Evolutionary conservation across 306 rosid genomes (phyloP).

Genomic region (Fragaria nilgerrensis): DNA sequence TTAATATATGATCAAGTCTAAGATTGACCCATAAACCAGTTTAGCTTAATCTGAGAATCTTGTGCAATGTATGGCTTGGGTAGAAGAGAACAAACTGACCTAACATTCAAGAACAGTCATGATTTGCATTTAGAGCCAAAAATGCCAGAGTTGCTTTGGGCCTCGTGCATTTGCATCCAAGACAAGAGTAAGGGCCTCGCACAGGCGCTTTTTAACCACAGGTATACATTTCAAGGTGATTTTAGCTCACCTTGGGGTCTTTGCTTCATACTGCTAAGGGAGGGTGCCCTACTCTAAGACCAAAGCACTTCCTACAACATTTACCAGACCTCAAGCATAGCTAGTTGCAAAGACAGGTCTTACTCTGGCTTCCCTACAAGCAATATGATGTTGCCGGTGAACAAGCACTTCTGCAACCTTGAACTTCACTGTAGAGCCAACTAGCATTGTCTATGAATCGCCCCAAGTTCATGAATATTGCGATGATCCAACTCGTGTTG

Average conservation of each 20-base stretch:
- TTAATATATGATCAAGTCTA: not conserved
- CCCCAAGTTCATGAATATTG: constrained; percentile 15
- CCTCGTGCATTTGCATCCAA: constrained; percentile 22
- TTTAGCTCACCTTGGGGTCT: not conserved
- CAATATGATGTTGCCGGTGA: constrained; percentile 27
- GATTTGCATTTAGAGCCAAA: constrained; percentile 14
- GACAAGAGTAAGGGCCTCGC: not conserved
- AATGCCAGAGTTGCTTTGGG: constrained; percentile 32
- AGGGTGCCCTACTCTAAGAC: constrained; percentile 16
- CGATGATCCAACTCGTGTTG: constrained; percentile 35
- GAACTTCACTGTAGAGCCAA: constrained; percentile 15
- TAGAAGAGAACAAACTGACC: not conserved
- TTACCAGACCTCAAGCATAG: constrained; percentile 4
- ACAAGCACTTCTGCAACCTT: constrained; percentile 13
- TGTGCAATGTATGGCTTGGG: not conserved
- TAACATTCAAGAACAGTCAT: not conserved
- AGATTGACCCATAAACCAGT: not conserved
- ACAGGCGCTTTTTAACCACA: not conserved
- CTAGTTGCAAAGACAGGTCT: constrained; percentile 20
- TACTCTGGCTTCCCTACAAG: constrained; percentile 24
- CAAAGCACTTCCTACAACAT: constrained; percentile 24
- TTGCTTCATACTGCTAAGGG: constrained; percentile 6
- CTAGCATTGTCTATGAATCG: constrained; percentile 23
- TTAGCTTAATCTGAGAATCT: not conserved
- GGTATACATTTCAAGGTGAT: not conserved